Conservation (phyloP, 768 basidiomycete species). For the Russula brevipes region DNA sequence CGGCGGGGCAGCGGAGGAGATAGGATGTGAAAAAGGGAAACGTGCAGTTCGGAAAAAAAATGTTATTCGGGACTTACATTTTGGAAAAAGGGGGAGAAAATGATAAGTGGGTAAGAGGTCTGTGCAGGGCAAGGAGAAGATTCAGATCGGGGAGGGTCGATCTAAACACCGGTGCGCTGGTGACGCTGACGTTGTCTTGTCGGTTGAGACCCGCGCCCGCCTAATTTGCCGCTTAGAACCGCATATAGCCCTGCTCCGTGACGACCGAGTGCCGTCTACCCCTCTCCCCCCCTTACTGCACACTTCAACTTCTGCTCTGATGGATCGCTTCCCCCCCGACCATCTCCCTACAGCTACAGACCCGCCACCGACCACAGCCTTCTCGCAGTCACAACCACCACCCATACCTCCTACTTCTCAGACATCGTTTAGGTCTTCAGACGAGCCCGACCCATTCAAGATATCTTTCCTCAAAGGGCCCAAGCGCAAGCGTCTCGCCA, state of each 20-base stretch:
- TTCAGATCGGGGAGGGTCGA: constrained; percentile 11
- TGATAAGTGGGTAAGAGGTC: neutral
- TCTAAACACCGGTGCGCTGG: constrained; percentile 9
- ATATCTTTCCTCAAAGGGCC: constrained; percentile 47
- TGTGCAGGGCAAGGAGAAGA: neutral
- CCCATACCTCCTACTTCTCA: constrained; percentile 9
- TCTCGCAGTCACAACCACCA: neutral
- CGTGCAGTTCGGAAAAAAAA: no score
- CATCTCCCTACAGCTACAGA: neutral
- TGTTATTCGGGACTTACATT: neutral
- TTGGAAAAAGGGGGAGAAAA: neutral
- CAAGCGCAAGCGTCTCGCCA: constrained; percentile 51
- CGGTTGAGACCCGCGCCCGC: constrained; percentile 6
- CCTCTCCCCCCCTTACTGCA: neutral
- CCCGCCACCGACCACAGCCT: neutral
- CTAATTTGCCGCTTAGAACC: constrained; percentile 20
- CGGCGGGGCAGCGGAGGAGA: constrained; percentile 13
- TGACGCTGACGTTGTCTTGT: constrained; percentile 10
- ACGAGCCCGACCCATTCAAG: constrained; percentile 32
- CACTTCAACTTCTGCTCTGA: neutral
- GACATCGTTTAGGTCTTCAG: constrained; percentile 19
- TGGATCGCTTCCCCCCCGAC: constrained; percentile 16
- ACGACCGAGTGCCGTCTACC: constrained; percentile 1
- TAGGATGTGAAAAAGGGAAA: neutral
- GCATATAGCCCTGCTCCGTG: constrained; percentile 19